Evolutionary conservation across 495 filamentous ascomycete species (phyloP).

Genomic region (Parachaetomium inaequale): DNA sequence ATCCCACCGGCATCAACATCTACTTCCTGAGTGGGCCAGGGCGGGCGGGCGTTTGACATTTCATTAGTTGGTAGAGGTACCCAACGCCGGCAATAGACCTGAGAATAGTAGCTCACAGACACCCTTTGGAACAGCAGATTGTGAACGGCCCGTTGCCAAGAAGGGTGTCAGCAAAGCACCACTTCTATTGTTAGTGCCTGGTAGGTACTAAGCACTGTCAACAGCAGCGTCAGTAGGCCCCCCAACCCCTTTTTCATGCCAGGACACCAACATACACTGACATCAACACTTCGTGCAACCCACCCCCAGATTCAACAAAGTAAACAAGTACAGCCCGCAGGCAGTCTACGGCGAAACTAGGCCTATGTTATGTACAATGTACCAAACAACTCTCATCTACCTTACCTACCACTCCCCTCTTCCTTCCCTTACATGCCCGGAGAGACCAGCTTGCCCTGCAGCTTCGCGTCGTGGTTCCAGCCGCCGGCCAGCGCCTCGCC

Average conservation of each 20-base stretch:
- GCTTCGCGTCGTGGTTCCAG: conserved; percentile 71
- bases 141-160: no score
- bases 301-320: not conserved
- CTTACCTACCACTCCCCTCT: not conserved
- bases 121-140: no score
- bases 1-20: no score
- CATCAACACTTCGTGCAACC: not conserved
- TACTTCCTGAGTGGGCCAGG: not conserved
- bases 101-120: no score
- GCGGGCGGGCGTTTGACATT: no score
- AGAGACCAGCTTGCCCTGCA: conserved; percentile 77
- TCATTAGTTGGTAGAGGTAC: no score
- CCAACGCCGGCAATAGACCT: no score
- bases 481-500: conserved; percentile 77
- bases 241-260: no score
- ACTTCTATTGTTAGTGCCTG: no score
- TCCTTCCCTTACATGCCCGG: conserved; percentile 72
- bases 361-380: conserved; percentile 7
- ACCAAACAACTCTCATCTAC: not conserved
- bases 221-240: no score
- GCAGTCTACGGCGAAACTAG: not conserved
- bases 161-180: not conserved
- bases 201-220: no score
- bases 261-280: not conserved
- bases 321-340: conserved; percentile 11